Percentiles rank a stretch among this genome's conserved stretches.
Conservation (phyloP, 495 filamentous ascomycete species). For the Cryomyces minteri region DNA sequence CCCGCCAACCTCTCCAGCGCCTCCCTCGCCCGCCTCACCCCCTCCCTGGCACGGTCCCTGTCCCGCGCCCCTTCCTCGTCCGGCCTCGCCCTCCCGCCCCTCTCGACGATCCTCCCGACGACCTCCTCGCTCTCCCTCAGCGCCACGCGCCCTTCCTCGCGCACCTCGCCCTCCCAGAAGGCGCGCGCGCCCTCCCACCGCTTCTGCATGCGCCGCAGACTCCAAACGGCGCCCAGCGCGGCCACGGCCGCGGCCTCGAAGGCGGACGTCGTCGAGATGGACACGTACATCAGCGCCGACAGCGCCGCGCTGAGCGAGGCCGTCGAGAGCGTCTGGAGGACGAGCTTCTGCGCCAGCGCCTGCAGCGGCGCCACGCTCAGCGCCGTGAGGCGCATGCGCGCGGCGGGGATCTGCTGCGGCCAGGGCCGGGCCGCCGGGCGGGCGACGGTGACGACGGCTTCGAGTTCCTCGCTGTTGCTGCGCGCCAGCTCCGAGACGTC, state of each 20-base stretch:
- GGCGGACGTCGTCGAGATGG: slow-evolving; percentile 29
- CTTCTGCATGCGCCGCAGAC: slow-evolving; percentile 54
- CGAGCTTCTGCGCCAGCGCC: slow-evolving; percentile 57
- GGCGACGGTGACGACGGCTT: slow-evolving; percentile 1
- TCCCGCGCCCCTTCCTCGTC: slow-evolving; percentile 23
- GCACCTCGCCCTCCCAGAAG: slow-evolving; percentile 58
- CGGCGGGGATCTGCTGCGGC: slow-evolving; percentile 30
- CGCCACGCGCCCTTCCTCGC: slow-evolving; percentile 61
- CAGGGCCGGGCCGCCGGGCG: slow-evolving; percentile 14
- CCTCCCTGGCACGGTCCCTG: slow-evolving; percentile 21
- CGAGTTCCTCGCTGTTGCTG: slow-evolving; percentile 5
- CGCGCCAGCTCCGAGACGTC: slow-evolving; percentile 1
- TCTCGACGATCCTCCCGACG: slow-evolving; percentile 36
- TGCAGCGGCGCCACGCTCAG: slow-evolving; percentile 59
- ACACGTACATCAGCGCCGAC: slow-evolving; percentile 49
- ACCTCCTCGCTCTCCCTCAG: slow-evolving; percentile 50
- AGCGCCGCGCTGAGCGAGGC: slow-evolving; percentile 43
- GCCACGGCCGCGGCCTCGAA: slow-evolving; percentile 72
- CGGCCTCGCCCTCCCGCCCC: slow-evolving; percentile 21
- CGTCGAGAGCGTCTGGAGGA: slow-evolving; percentile 54
- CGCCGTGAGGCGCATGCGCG: slow-evolving; percentile 37
- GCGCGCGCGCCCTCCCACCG: slow-evolving; percentile 54
- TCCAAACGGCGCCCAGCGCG: slow-evolving; percentile 57
- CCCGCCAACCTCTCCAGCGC: slow-evolving; percentile 25
- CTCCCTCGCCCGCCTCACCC: slow-evolving; percentile 26